These are phyloP conservation scores for Aspergillus melleus DNA, from an alignment of 2,329 filamentous ascomycete species.

Conservation along the genomic window DNA sequence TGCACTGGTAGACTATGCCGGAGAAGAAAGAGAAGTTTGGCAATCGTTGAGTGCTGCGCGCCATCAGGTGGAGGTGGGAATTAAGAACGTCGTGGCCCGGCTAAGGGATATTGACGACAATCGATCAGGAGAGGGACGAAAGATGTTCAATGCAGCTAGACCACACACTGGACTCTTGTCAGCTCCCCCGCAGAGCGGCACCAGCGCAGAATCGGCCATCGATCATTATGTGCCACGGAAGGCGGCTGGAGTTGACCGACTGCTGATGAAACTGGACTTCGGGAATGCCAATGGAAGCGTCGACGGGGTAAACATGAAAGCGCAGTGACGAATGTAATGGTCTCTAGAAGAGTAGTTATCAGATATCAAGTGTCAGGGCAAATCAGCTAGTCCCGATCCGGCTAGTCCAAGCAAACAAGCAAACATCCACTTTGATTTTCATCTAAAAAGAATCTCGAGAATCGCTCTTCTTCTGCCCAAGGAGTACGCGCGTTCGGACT, in stretches of 20 bases:
- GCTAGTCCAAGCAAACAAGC: background rate
- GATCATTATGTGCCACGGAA: slow-evolving; percentile 66
- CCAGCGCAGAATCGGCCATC: slow-evolving; percentile 14
- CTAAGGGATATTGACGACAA: slow-evolving; percentile 62
- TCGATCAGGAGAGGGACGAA: slow-evolving; percentile 43
- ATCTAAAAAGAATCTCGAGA: background rate
- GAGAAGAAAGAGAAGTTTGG: slow-evolving; percentile 70
- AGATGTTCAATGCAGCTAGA: slow-evolving; percentile 34
- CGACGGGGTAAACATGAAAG: background rate
- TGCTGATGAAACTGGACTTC: slow-evolving; percentile 88
- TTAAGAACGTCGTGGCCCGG: slow-evolving; percentile 61
- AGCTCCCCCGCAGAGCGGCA: slow-evolving; percentile 27
- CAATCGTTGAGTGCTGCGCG: slow-evolving; percentile 65
- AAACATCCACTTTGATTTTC: background rate
- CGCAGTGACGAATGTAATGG: background rate
- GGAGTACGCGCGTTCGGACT: no score
- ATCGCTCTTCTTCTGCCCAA: no score
- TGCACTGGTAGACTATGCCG: slow-evolving; percentile 67
- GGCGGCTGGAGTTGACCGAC: slow-evolving; percentile 75
- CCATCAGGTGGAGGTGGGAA: slow-evolving; percentile 63
- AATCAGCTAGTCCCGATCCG: background rate
- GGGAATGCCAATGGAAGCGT: slow-evolving; percentile 29
- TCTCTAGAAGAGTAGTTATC: no score
- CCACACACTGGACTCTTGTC: slow-evolving; percentile 29
- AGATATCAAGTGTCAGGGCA: background rate